Evolutionary conservation across 176 grass and related monocot genomes (phyloP), one percentile per base, ranked within the genome.

Genomic region (Lolium rigidum): DNA sequence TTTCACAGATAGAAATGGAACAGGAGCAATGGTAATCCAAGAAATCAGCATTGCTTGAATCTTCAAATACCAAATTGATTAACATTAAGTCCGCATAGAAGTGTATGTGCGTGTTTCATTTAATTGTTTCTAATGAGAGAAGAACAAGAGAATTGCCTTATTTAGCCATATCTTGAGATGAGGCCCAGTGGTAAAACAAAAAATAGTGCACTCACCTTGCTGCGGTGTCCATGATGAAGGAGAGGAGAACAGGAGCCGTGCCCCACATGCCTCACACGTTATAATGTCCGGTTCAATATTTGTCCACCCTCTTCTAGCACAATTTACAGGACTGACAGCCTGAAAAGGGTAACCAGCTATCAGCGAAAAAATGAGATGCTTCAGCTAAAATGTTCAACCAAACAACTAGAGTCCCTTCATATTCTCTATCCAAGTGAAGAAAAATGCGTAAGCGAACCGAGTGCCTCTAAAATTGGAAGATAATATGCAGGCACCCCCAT

Each of bases 271-370:
- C 83, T 96, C 97, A 55, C 97, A 99, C 2, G 82, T 92, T 94
- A 99, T 99, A 68, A 91, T 76, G 51, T 99, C 97, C 6, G 91
- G 84, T 83, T 96, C 97, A 75, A 93, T 48, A 69, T 99, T 99
- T 66, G 86, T 88, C 97, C 97, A 99, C 58, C 97, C 97, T 90
- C 97, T 96, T 72, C 94, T 94, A 80, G 94, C 94, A 38, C 97
- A 99, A 66, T 99, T 99, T 63, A 99, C 92, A 84, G 97, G 97
- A 91, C 83, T 96, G 64, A 96, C 89, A 61, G 78, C 88, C 97
- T 99, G 81, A 57, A 77, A 25, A 92, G 77, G 49, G 37, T 26
- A 70, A 41, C 54, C 46, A 20, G 9, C 24, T 56, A 74, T 14
- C 65, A 58, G 24, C 28, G 48, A 5, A 31, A 58, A 57, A 59